These are phyloP conservation scores for Zymoseptoria crescenta DNA, from an alignment of 2,329 filamentous ascomycete species.

Conservation along the genomic window DNA sequence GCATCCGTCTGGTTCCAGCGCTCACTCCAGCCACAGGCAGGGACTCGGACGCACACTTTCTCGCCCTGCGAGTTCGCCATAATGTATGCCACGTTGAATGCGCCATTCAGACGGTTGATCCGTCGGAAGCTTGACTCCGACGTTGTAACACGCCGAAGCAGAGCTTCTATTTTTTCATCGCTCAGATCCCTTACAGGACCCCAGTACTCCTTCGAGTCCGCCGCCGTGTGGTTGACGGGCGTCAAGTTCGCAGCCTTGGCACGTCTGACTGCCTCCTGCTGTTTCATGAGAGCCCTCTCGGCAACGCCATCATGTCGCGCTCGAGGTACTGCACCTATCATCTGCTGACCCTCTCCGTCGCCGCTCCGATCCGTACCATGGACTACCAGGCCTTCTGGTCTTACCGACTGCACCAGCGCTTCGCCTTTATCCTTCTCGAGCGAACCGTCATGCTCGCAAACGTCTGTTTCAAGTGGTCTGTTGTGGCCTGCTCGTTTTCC, in stretches of 20 bases:
- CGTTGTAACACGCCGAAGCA: conserved; percentile 2
- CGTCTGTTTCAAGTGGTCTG: neutral
- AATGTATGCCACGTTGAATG: conserved; percentile 15
- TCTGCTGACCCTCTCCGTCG: neutral
- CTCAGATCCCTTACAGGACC: conserved; percentile 7
- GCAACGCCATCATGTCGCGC: neutral
- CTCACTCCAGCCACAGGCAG: conserved; percentile 9
- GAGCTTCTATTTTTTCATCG: conserved; percentile 4
- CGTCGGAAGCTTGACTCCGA: conserved; percentile 1
- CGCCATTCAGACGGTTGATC: conserved; percentile 6
- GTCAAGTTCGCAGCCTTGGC: neutral
- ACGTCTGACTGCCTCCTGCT: neutral
- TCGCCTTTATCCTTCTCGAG: neutral
- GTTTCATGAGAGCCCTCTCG: neutral
- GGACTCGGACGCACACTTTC: conserved; percentile 11
- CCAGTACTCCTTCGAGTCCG: conserved; percentile 7
- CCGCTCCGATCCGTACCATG: neutral
- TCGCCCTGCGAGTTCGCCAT: conserved; percentile 5
- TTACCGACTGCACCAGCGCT: neutral
- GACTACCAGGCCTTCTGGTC: neutral
- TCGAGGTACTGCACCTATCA: neutral
- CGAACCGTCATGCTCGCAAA: neutral
- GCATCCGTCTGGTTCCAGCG: conserved; percentile 15
- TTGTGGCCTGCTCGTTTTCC: neutral
- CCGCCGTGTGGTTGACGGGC: neutral